These are phyloP conservation scores for Cladophialophora psammophila DNA, from an alignment of 2,329 filamentous ascomycete species.

Conservation along the genomic window DNA sequence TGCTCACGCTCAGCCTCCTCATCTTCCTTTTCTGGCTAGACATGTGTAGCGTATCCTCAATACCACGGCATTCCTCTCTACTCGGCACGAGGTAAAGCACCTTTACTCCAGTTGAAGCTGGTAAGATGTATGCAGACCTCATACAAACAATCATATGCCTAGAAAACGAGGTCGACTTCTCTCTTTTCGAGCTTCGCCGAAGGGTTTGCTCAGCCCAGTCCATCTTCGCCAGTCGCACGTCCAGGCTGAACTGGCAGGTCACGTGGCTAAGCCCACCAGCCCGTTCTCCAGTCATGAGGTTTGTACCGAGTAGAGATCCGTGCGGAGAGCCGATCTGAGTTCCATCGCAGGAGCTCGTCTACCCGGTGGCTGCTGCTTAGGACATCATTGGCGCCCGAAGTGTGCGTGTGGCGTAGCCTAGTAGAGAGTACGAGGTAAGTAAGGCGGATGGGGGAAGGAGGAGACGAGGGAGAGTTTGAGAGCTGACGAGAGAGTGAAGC, in stretches of 20 bases:
- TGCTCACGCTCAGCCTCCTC: too few relatives aligned
- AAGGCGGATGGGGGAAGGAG: not conserved
- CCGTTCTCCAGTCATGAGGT: not conserved
- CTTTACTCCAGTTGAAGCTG: too few relatives aligned
- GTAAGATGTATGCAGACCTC: too few relatives aligned
- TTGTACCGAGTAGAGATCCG: not conserved
- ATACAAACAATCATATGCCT: too few relatives aligned
- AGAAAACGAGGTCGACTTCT: too few relatives aligned
- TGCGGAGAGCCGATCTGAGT: not conserved
- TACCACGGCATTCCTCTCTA: too few relatives aligned
- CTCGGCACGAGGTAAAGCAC: too few relatives aligned
- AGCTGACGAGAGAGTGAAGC: not conserved
- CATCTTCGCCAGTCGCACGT: too few relatives aligned
- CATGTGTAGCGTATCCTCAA: too few relatives aligned
- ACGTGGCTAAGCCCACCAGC: not conserved
- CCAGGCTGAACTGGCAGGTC: not conserved
- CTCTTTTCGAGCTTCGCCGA: too few relatives aligned
- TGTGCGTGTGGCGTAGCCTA: not conserved
- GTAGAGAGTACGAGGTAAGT: not conserved
- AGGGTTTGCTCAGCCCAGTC: too few relatives aligned
- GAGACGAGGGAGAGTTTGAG: not conserved
- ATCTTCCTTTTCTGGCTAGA: too few relatives aligned
- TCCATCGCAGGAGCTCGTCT: not conserved
- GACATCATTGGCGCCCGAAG: not conserved
- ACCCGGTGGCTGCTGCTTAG: not conserved